These are phyloP conservation scores for Albifimbria verrucaria DNA, from an alignment of 2,329 filamentous ascomycete species.

Conservation along the genomic window DNA sequence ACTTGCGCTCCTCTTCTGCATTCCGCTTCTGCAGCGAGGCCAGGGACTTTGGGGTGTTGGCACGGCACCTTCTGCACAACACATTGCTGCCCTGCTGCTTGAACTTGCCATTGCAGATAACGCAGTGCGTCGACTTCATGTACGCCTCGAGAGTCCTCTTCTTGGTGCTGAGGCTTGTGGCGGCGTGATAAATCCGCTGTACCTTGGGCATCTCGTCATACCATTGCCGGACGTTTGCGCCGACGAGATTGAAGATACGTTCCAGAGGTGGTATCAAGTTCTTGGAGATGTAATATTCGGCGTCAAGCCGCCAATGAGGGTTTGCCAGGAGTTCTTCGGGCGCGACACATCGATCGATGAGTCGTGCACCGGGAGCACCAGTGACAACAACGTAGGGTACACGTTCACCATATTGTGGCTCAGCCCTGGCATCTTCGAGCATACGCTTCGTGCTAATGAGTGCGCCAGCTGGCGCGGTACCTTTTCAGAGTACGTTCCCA, in stretches of 20 bases:
- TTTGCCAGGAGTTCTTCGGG: constrained; percentile 79
- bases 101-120: constrained; percentile 58
- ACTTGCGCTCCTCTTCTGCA: constrained; percentile 59
- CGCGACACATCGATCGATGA: constrained; percentile 86
- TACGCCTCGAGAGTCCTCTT: constrained; percentile 90
- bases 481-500: constrained; percentile 78
- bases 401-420: constrained; percentile 92
- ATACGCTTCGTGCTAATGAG: constrained; percentile 83
- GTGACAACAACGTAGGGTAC: constrained; percentile 92
- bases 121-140: constrained; percentile 75
- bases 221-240: constrained; percentile 86
- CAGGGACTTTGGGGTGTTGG: constrained; percentile 56
- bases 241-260: constrained; percentile 93
- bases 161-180: constrained; percentile 27
- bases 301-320: constrained; percentile 76
- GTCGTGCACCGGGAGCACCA: constrained; percentile 77
- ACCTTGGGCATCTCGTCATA: constrained; percentile 96
- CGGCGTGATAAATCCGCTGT: constrained; percentile 57
- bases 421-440: constrained; percentile 78
- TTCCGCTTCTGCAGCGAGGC: constrained; percentile 61
- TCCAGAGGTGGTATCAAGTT: constrained; percentile 94
- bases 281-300: constrained; percentile 96
- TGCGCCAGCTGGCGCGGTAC: constrained; percentile 82
- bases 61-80: constrained; percentile 58
- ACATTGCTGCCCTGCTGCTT: constrained; percentile 23